Percentiles rank a stretch among this genome's conserved stretches.
These are phyloP conservation scores for Rhodotorula sphaerocarpa DNA, from an alignment of 768 basidiomycete species.

Conservation along the genomic window DNA sequence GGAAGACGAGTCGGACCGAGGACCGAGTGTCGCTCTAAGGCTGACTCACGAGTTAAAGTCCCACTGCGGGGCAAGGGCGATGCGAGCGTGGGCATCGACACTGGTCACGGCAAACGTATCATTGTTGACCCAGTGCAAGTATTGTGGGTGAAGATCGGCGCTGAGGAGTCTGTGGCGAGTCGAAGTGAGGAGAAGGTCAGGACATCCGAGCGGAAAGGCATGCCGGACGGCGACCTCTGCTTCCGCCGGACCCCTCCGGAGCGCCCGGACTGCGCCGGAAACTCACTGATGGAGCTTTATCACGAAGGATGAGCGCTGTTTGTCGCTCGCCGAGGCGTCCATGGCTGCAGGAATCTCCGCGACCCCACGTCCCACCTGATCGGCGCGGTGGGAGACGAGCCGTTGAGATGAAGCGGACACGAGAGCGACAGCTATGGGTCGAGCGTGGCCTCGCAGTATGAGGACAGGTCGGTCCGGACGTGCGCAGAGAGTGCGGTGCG, in stretches of 20 bases:
- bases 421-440: no score
- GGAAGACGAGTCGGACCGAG: no score
- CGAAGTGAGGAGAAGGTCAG: neutral
- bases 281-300: conserved; percentile 16
- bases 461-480: no score
- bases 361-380: no score
- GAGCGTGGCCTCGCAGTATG: no score
- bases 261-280: neutral
- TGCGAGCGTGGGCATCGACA: conserved; percentile 14
- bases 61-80: conserved; percentile 21
- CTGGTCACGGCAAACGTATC: conserved; percentile 28
- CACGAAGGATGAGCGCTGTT: conserved; percentile 9
- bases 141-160: conserved; percentile 21
- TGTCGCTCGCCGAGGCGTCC: no score
- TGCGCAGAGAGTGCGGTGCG: no score
- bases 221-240: no score
- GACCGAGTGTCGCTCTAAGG: no score
- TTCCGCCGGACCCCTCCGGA: neutral
- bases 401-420: no score
- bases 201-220: neutral
- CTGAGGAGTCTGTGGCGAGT: conserved; percentile 11
- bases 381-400: no score
- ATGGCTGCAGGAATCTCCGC: no score
- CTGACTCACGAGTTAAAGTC: conserved; percentile 28
- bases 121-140: conserved; percentile 24